Base-by-base conservation (phyloP, 805 yeast genomes). In the Priceomyces melissophilus region DNA sequence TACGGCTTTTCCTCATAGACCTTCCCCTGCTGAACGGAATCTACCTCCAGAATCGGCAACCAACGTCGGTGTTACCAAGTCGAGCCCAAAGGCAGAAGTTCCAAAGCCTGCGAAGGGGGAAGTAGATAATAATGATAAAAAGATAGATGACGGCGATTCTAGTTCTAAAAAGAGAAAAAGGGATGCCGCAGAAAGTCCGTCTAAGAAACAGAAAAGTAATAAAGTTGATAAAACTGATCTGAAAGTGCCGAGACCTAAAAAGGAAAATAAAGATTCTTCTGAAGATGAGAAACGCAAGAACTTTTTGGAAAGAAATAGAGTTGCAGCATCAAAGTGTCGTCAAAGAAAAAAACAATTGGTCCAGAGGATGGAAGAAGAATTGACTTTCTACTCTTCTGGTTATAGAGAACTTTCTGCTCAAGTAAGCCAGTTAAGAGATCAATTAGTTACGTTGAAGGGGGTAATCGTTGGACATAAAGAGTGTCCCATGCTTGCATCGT, bases 291-390 rank as follows among this genome's bases (percentile, higher is more conserved):
- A 86, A 55, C 76, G 90, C 47, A 80, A 74, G 58, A 82, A 71
- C 56, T 91, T 79, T 54, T 63, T 93, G 48, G 99, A 93, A 58
- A 74, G 98, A 47, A 93, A 93, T 61, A 75, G 99, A 43, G 79
- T 93, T 8, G 99, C 99, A 0, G 99, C 99, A 0, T 81, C 93
- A 16, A 90, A 89, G 58, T 93, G 98, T 69, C 78, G 99, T 44
- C 95, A 87, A 63, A 78, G 97, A 42, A 93, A 93, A 71, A 93
- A 93, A 68, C 88, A 87, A 58, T 83, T 84, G 71, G 77, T 89
- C 27, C 81, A 78, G 43, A 84, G 83, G 50, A 83, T 93, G 78
- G 95, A 89, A 58, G 79, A 74, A 35, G 95, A 89, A 57, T 72
- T 88, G 39, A 74, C 79, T 33, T 81, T 77, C 52, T 87, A 81